phyloP scores from a whole-genome alignment of 2,329 filamentous ascomycete genomes.

The Cercospora beticola region DNA sequence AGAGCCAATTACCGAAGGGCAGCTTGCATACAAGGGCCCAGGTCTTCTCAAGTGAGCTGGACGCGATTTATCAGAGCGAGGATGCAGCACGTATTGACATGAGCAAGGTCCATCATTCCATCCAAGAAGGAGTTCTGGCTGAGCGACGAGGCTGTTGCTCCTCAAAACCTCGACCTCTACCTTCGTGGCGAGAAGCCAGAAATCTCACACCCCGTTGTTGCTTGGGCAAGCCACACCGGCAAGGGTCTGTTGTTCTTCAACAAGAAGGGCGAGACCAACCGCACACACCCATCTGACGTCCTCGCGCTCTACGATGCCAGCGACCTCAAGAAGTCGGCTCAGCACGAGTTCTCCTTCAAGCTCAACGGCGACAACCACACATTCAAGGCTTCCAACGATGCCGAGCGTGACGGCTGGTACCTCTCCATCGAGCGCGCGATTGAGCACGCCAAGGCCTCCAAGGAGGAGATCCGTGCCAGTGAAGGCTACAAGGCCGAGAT shows the following conservation, averaged over 20 bases:
- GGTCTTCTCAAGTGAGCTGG: constrained; percentile 80
- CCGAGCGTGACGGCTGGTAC: constrained; percentile 92
- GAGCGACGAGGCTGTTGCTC: constrained; percentile 66
- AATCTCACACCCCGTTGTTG: constrained; percentile 73
- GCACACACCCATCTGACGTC: constrained; percentile 74
- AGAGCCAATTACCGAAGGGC: constrained; percentile 77
- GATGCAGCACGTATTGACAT: constrained; percentile 16
- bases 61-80: neutral
- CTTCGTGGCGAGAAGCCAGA: constrained; percentile 85
- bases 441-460: constrained; percentile 79
- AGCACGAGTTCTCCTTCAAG: constrained; percentile 82
- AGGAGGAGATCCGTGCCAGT: constrained; percentile 69
- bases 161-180: constrained; percentile 72
- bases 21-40: constrained; percentile 84
- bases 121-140: constrained; percentile 84
- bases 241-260: constrained; percentile 92
- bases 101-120: constrained; percentile 75
- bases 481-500: constrained; percentile 87
- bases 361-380: constrained; percentile 85
- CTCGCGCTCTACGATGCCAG: constrained; percentile 62
- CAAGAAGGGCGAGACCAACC: constrained; percentile 74
- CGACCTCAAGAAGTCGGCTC: constrained; percentile 73
- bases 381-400: constrained; percentile 74
- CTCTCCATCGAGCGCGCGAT: constrained; percentile 78
- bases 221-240: constrained; percentile 90